Evolutionary conservation across 2,329 filamentous ascomycete species (phyloP), one percentile per base, ranked within the genome.

Genomic region (Cryoendolithus antarcticus): DNA sequence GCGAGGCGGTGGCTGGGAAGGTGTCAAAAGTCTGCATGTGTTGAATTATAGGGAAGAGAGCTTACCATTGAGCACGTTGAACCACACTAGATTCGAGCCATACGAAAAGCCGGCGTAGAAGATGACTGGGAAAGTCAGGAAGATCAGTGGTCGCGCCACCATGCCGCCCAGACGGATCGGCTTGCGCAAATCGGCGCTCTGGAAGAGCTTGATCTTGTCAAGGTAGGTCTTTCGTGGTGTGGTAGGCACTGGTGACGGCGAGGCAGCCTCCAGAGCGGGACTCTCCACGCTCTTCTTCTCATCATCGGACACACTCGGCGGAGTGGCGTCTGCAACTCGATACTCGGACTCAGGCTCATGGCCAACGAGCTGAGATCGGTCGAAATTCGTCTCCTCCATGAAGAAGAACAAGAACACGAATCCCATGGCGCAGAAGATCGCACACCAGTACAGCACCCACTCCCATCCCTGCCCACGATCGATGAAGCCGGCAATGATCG

Each of bases 331-430:
- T 11, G n/a, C 8, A 2, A 11, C 19, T 4, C 10, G 13, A 6
- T 13, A 19, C 4, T 12, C n/a, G 2, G 21, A 10, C 11, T 30
- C 27, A 6, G 37, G 19, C 24, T 27, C 24, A n/a, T 10, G 11
- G 9, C 3, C 13, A 9, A 34, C 39, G 54, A 50, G 30, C 62
- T 58, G 39, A 13, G 37, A 40, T 10, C 44, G 32, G 32, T 46
- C 44, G 40, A 67, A 75, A 50, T 72, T 76, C 4, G 74, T 75
- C 53, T 77, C 74, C 53, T 77, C 74, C 62, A 75, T 67, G 52
- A 70, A 67, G 48, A 77, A 70, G 57, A 74, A 75, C 2, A 71
- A 55, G 45, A 74, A 63, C 11, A 76, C 48, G 30, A 71, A 67
- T 7, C 58, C 62, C 1, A 67, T 54, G 1, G 57, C 70, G 3